A percentile compares a stretch with the other conserved stretches of the same genome.
phyloP scores from a whole-genome alignment of 2,329 filamentous ascomycete species.

The Colletotrichum musicola region DNA sequence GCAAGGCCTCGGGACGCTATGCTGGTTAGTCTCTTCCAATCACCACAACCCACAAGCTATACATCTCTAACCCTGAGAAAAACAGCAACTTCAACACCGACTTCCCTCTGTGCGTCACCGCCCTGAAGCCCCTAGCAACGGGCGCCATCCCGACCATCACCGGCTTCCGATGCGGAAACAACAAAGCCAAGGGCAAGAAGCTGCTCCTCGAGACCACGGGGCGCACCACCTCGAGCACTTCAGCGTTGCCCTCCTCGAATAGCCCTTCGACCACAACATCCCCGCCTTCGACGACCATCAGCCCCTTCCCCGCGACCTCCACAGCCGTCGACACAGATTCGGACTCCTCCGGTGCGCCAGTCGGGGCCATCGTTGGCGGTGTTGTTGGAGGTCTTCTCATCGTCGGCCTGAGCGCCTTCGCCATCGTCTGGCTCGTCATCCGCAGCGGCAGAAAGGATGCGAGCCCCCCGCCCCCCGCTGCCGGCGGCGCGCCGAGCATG shows the following conservation, averaged over 20 bases:
- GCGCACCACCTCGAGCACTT: not conserved
- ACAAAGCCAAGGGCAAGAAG: not conserved
- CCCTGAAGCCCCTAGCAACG: not conserved
- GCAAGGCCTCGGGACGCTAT: constrained; percentile 2
- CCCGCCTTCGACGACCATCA: not conserved
- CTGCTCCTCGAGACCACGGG: constrained; percentile 2
- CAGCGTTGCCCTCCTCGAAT: not conserved
- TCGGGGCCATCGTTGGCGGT: constrained; percentile 12
- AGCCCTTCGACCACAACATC: no score
- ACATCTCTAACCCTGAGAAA: not conserved
- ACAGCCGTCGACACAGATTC: not conserved
- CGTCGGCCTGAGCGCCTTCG: not conserved
- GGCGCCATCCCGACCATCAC: not conserved
- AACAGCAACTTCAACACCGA: constrained; percentile 13
- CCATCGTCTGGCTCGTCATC: not conserved
- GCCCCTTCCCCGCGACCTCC: not conserved
- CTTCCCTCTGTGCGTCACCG: constrained; percentile 11
- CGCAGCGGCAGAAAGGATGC: not conserved
- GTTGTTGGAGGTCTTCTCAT: not conserved
- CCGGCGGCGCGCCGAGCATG: not conserved
- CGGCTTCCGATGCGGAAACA: constrained; percentile 7
- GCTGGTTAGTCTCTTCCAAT: constrained; percentile 2
- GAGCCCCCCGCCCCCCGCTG: not conserved
- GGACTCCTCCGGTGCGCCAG: not conserved
- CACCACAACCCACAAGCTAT: not conserved